Evolutionary conservation across 108 stramenopile species (phyloP).

Genomic region (Chaetoceros tenuissimus): DNA sequence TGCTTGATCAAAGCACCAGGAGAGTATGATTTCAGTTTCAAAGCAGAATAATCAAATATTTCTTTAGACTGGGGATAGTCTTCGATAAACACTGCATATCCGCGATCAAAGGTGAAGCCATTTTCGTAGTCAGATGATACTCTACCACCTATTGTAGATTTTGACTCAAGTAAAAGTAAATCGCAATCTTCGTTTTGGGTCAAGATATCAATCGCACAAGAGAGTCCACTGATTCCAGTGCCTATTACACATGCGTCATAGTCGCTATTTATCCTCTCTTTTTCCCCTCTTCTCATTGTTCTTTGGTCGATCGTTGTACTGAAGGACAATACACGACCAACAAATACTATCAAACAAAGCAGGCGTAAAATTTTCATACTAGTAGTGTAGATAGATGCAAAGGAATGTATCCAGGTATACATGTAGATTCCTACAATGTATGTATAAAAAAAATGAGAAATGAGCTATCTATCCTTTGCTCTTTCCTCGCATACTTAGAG

Average conservation of each 20-base stretch:
- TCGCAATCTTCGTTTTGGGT: conserved; percentile 5
- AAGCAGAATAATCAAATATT: conserved; percentile 53
- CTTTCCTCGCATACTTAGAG: too few relatives aligned
- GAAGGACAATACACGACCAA: too few relatives aligned
- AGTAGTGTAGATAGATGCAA: too few relatives aligned
- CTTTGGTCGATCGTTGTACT: too few relatives aligned
- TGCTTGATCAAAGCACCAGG: conserved; percentile 78
- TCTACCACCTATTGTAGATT: conserved; percentile 57
- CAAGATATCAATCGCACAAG: conserved; percentile 53
- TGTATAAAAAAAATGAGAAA: too few relatives aligned
- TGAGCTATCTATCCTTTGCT: too few relatives aligned
- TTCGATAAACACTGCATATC: conserved; percentile 87
- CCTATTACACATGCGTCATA: conserved; percentile 56
- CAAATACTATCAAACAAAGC: too few relatives aligned
- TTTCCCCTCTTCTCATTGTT: too few relatives aligned
- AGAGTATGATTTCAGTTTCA: conserved; percentile 46
- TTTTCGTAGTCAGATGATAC: conserved; percentile 64
- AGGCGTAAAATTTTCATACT: too few relatives aligned
- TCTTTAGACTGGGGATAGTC: conserved; percentile 61
- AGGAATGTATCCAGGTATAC: too few relatives aligned
- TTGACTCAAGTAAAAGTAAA: conserved; percentile 50
- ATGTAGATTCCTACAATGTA: too few relatives aligned
- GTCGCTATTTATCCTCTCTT: too few relatives aligned
- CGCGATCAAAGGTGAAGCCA: conserved; percentile 72
- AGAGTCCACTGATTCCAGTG: conserved; percentile 66